These are phyloP conservation scores for Sporothrix schenckii DNA, from an alignment of 2,329 filamentous ascomycete species.

Conservation along the genomic window DNA sequence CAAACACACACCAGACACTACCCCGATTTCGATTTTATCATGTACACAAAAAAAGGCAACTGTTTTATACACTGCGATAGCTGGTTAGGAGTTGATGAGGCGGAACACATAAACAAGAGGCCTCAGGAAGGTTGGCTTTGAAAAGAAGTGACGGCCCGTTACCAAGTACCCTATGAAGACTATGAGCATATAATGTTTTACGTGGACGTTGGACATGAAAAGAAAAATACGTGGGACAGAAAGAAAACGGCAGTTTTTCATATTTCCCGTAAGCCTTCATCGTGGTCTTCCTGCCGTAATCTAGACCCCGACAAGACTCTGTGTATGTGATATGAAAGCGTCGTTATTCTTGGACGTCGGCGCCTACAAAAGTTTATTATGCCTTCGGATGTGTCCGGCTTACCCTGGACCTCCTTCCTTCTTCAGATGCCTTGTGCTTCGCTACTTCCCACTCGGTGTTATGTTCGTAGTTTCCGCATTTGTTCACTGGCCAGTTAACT, in stretches of 20 bases:
- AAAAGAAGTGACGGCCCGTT: not conserved
- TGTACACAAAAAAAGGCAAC: conserved; percentile 18
- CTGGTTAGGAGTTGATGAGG: not conserved
- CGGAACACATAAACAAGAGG: not conserved
- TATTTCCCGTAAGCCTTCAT: too few species aligned
- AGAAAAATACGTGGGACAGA: not conserved
- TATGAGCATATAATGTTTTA: conserved; percentile 24
- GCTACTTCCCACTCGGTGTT: not conserved
- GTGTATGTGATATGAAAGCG: too few species aligned
- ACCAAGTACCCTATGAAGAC: conserved; percentile 1
- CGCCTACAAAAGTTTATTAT: too few species aligned
- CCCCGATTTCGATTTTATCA: not conserved
- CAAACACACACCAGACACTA: not conserved
- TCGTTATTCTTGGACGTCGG: too few species aligned
- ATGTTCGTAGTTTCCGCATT: not conserved
- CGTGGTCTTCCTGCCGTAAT: too few species aligned
- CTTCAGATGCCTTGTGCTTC: not conserved
- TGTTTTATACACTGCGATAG: not conserved
- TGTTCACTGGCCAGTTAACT: not conserved
- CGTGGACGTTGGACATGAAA: conserved; percentile 23
- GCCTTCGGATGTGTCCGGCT: too few species aligned
- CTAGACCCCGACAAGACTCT: too few species aligned
- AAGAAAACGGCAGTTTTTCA: not conserved
- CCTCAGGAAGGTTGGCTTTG: not conserved
- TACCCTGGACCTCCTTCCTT: not conserved